These are phyloP conservation scores for Geotrichum macrosporum DNA, from an alignment of 1,139 yeast genomes.

Conservation along the genomic window DNA sequence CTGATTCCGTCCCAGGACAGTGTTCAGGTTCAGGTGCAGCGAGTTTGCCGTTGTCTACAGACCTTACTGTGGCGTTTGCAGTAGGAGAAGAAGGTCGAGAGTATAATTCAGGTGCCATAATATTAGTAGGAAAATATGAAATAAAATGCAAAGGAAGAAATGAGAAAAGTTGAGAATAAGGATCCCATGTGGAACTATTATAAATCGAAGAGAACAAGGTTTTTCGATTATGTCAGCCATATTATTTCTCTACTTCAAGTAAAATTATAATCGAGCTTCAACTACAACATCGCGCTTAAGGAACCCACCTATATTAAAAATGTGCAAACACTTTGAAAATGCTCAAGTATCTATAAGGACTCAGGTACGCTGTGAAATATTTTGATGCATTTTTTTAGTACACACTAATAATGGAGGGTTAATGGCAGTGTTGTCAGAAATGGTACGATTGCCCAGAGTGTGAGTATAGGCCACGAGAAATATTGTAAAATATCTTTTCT, in stretches of 20 bases:
- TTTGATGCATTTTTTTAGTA: too few species aligned
- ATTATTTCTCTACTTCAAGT: too few species aligned
- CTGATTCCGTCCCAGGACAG: slow-evolving; percentile 98
- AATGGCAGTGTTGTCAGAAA: slow-evolving; percentile 36
- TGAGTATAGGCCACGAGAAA: too few species aligned
- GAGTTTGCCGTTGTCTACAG: slow-evolving; percentile 17
- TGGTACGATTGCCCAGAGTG: slow-evolving; percentile 41
- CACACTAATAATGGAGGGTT: not conserved
- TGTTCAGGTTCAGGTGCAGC: slow-evolving; percentile 67
- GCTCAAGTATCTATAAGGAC: slow-evolving; percentile 42
- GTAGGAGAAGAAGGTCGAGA: not conserved
- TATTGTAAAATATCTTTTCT: too few species aligned
- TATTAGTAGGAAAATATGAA: not conserved
- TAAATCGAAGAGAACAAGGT: too few species aligned
- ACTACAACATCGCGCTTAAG: too few species aligned
- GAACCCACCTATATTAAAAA: too few species aligned
- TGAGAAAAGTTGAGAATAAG: slow-evolving; percentile 1
- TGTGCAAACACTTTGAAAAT: slow-evolving; percentile 39
- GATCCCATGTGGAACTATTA: not conserved
- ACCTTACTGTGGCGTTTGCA: not conserved
- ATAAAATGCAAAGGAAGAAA: not conserved
- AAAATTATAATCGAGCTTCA: too few species aligned
- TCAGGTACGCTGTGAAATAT: too few species aligned
- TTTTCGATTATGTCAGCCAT: too few species aligned
- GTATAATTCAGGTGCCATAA: slow-evolving; percentile 7